Evolutionary conservation across 176 grass and related monocot species (phyloP), one percentile per base, ranked within the genome.

Genomic region (Musa schizocarpa): DNA sequence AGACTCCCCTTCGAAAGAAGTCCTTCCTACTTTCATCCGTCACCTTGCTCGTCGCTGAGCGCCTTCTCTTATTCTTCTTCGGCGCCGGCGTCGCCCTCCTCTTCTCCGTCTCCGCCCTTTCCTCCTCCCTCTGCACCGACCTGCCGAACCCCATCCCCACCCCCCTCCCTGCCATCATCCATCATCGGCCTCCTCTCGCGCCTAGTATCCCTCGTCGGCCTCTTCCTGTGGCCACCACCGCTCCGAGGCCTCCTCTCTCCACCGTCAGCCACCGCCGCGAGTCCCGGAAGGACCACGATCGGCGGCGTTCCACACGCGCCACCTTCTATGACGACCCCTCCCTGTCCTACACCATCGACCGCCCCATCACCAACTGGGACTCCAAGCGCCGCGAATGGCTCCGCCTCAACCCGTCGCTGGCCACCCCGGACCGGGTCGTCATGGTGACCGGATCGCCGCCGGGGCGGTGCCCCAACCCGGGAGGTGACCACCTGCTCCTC

Each of bases 391-490:
- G 64, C 12, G 74, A 50, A 13, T 91, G 92, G 92, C 71, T 83
- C 52, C 81, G 80, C 65, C 86, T 83, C 49, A 86, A 81, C 73
- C 79, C 84, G 76, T 78, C 69, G 50, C 43, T 88, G 9, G 27
- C 53, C 57, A 19, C 12, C 8, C 49, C 0, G 1, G 92, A 88
- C 84, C 69, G 84, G 68, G 84, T 96, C 0, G 59, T 96, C 29
- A 92, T 96, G 88, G 79, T 96, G 29, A 89, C 88, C 50, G 92
- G 92, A n/a, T 96, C 88, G 53, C 92, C 91, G 82, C 86, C 92
- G 9, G 1, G 69, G 48, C 86, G 88, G 81, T 96, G 92, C 80
- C 66, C 58, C 50, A 71, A 83, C n/a, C 85, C 77, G 8, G 29
- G n/a, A 52, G 88, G 92, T 0, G 92, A 96, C 77, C 84, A 91